A percentile compares a stretch with the other conserved stretches of the same genome.
Evolutionary conservation across 345 rosid species (phyloP).

Genomic region (Brassica nigra): DNA sequence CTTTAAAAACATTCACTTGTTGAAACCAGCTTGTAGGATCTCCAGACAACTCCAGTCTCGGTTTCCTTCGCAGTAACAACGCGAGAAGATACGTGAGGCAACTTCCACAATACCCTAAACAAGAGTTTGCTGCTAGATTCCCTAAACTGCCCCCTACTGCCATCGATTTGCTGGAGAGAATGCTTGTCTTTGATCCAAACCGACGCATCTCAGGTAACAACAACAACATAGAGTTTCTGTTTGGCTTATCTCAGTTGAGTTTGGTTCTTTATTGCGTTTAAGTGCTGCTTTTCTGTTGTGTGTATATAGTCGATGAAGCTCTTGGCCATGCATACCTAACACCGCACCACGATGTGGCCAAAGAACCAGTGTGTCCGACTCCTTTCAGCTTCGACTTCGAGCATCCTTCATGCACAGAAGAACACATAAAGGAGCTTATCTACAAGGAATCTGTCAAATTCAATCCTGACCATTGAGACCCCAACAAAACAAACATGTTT

Average conservation of each 20-base stretch:
- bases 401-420: conserved; percentile 90
- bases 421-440: conserved; percentile 93
- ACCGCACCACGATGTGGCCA: conserved; percentile 80
- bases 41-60: neutral
- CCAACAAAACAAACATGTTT: conserved; percentile 13
- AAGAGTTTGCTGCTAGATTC: neutral
- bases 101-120: neutral
- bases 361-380: conserved; percentile 82
- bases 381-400: conserved; percentile 94
- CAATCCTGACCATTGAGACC: conserved; percentile 63
- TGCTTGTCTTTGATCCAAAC: conserved; percentile 27
- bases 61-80: neutral
- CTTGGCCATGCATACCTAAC: conserved; percentile 83
- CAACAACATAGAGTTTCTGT: conserved; percentile 9
- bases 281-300: neutral
- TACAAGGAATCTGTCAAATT: conserved; percentile 86
- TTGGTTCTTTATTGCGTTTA: conserved; percentile 3
- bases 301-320: conserved; percentile 81
- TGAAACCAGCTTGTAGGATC: conserved; percentile 17
- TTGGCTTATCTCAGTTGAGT: neutral
- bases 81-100: neutral
- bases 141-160: neutral
- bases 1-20: conserved; percentile 4
- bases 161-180: neutral
- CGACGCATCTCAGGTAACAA: conserved; percentile 85